Base-by-base conservation (phyloP, 495 filamentous ascomycete genomes). In the Hypoxylon rickii region DNA sequence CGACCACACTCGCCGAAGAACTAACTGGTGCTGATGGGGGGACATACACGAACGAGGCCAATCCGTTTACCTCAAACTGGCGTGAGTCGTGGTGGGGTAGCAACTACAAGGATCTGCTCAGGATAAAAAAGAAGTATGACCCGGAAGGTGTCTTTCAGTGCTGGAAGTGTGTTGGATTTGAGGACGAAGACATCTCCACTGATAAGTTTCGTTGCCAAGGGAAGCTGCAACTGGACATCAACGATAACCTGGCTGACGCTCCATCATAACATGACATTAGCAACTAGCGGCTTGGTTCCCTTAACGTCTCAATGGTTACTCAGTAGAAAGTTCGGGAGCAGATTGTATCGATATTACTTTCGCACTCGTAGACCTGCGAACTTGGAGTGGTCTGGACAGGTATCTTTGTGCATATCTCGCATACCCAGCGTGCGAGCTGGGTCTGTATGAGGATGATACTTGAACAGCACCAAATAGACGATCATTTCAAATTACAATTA, bases 21-120 rank as follows among this genome's bases (percentile, higher is more conserved):
- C 55, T 83, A 18, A 77, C 77, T 10, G 58, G 65, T 8, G 72
- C 70, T 15, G 64, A 69, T 37, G 71, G 73, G 43, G 77, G 79
- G 3, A 63, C 74, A 3, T 80, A 80, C 56, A 22, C 74, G 52
- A 83, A 82, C 45, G 76, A 82, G 63, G 77, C 69, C 0, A 74
- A 79, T 41, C 51, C 66, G 2, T 75, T 74, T 40, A 78, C 77
- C 21, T 51, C 64, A 33, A 66, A 73, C 11, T 82, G 75, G 70
- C 66, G 72, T 41, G 48, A 73, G 33, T 71, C 74, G 5, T 83
- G 75, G 59, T 83, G 74, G 68, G 80, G 80, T 1, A 63, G 70
- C 10, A 80, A 82, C 40, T 76, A 79, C 38, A 58, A 44, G 11
- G 55, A 31, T 7, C 55, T 83, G 21, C 51, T 71, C 15, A 38